Percentiles rank a stretch among this genome's conserved stretches.
These are phyloP conservation scores for Xanthoconium purpureum DNA, from an alignment of 768 basidiomycete genomes.

Conservation along the genomic window DNA sequence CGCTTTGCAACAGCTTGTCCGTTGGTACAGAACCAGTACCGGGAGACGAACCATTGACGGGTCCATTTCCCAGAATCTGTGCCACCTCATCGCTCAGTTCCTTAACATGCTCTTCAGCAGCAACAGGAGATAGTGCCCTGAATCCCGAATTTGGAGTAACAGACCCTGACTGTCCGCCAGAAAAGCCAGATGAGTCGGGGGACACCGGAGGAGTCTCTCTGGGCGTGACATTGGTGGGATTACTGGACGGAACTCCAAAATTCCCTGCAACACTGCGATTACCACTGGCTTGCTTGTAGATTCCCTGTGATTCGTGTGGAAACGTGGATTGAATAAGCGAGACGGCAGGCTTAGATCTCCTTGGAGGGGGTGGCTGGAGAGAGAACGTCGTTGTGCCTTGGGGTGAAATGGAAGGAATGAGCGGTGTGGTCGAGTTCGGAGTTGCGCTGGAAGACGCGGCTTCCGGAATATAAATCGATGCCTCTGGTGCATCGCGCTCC, in stretches of 20 bases:
- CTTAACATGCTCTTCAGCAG: neutral
- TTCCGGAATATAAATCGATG: constrained; percentile 12
- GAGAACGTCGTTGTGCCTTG: constrained; percentile 31
- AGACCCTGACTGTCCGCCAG: neutral
- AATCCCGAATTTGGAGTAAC: constrained; percentile 1
- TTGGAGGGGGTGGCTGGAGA: constrained; percentile 35
- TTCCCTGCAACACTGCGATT: constrained; percentile 32
- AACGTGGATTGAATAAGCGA: neutral
- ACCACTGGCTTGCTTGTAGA: constrained; percentile 26
- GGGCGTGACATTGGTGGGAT: constrained; percentile 7
- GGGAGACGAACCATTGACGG: neutral
- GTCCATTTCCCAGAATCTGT: neutral
- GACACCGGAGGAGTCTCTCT: constrained; percentile 10
- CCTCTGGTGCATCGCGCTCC: constrained; percentile 31
- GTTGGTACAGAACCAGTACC: constrained; percentile 16
- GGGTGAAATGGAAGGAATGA: constrained; percentile 28
- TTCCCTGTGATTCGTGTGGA: constrained; percentile 9
- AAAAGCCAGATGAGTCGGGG: constrained; percentile 3
- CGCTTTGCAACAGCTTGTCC: constrained; percentile 24
- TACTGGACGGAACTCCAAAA: constrained; percentile 24
- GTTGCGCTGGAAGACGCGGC: constrained; percentile 25
- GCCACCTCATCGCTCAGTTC: constrained; percentile 3
- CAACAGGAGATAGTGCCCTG: neutral
- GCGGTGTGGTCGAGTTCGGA: constrained; percentile 24
- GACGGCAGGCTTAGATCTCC: constrained; percentile 23